A percentile compares a stretch with the other conserved stretches of the same genome.
Conservation (phyloP, 768 basidiomycete species). For the Serendipita sp. region DNA sequence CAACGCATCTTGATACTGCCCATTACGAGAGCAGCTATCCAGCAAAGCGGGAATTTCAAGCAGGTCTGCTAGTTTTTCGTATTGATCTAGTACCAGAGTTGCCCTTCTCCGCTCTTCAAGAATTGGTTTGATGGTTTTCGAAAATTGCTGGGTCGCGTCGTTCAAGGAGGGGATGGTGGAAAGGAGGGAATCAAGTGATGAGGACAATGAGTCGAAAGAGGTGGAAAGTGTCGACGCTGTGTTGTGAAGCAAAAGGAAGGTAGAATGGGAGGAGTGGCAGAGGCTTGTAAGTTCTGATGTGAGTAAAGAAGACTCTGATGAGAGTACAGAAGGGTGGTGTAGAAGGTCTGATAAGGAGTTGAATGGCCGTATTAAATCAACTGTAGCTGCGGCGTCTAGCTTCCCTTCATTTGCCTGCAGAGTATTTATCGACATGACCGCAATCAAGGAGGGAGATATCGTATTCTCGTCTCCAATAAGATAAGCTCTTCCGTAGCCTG, state of each 20-base stretch:
- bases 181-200: slow-evolving; percentile 56
- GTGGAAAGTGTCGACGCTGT: slow-evolving; percentile 57
- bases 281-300: slow-evolving; percentile 80
- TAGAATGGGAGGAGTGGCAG: slow-evolving; percentile 80
- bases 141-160: slow-evolving; percentile 51
- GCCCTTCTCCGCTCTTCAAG: slow-evolving; percentile 61
- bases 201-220: slow-evolving; percentile 58
- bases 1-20: slow-evolving; percentile 83
- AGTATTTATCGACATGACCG: too few species aligned
- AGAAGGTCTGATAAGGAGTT: slow-evolving; percentile 52
- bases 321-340: slow-evolving; percentile 55
- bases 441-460: too few species aligned
- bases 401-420: too few species aligned
- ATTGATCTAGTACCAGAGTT: slow-evolving; percentile 76
- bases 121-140: slow-evolving; percentile 50
- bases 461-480: too few species aligned
- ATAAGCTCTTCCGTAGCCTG: too few species aligned
- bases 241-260: slow-evolving; percentile 75
- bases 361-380: slow-evolving; percentile 24
- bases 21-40: slow-evolving; percentile 85
- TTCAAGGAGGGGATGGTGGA: slow-evolving; percentile 64
- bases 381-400: too few species aligned
- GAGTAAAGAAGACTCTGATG: slow-evolving; percentile 71
- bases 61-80: slow-evolving; percentile 82
- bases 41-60: slow-evolving; percentile 82